Conservation (phyloP, 306 rosid genomes). For the Fragaria iinumae region DNA sequence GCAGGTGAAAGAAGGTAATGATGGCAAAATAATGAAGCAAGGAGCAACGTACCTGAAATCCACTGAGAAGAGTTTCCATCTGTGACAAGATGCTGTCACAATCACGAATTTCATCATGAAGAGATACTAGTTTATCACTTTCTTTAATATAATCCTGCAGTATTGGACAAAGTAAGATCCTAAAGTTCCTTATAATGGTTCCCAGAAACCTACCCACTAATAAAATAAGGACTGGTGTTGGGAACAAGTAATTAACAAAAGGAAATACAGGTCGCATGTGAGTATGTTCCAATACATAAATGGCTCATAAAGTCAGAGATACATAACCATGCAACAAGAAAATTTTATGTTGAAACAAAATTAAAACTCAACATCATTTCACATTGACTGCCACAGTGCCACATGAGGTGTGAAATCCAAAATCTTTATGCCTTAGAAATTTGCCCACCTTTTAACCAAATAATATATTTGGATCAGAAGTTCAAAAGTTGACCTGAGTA, state of each 20-base stretch:
- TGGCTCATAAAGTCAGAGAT: neutral
- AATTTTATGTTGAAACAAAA: neutral
- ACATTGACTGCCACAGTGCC: neutral
- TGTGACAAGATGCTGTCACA: slow-evolving; percentile 94
- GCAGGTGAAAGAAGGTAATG: neutral
- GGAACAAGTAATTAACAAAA: neutral
- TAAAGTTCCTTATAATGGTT: neutral
- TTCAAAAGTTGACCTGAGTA: neutral
- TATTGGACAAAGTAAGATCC: slow-evolving; percentile 20
- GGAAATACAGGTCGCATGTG: neutral
- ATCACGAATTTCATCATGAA: slow-evolving; percentile 94
- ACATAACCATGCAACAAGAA: neutral
- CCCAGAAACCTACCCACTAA: neutral
- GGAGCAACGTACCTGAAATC: slow-evolving; percentile 77
- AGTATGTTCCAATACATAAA: neutral
- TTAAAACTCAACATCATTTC: neutral
- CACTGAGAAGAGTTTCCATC: slow-evolving; percentile 94
- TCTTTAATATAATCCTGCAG: slow-evolving; percentile 89
- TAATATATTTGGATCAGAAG: neutral
- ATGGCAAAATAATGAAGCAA: slow-evolving; percentile 15
- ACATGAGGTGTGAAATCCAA: neutral
- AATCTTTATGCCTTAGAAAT: neutral
- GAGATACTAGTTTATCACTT: slow-evolving; percentile 94
- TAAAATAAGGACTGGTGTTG: neutral
- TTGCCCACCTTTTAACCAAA: neutral